These are phyloP conservation scores for Sclerospora graminicola DNA, from an alignment of 352 stramenopile species.

Conservation along the genomic window DNA sequence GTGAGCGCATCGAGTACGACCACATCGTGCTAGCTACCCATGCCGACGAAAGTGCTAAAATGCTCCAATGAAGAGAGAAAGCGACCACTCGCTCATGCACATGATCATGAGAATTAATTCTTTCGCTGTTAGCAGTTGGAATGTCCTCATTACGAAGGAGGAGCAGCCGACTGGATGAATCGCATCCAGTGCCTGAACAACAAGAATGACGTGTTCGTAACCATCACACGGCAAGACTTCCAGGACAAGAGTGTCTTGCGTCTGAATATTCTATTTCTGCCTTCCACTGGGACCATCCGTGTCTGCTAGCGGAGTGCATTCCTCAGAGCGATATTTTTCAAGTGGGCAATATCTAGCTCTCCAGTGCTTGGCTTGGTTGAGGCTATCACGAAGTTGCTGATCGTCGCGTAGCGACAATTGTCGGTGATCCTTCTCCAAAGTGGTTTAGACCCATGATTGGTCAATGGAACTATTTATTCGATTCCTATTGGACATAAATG, in stretches of 20 bases:
- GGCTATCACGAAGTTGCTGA: constrained; percentile 81
- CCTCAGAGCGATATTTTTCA: constrained; percentile 81
- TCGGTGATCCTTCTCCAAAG: constrained; percentile 70
- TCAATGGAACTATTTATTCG: no score
- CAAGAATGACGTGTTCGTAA: constrained; percentile 82
- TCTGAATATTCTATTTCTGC: constrained; percentile 44
- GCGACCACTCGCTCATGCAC: constrained; percentile 62
- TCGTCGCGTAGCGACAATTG: constrained; percentile 60
- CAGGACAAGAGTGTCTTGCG: constrained; percentile 40
- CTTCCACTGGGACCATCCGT: constrained; percentile 84
- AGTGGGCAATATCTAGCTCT: constrained; percentile 75
- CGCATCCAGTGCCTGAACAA: constrained; percentile 79
- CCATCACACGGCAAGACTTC: constrained; percentile 74
- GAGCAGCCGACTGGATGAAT: constrained; percentile 87
- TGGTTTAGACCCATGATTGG: no score
- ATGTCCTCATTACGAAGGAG: constrained; percentile 76
- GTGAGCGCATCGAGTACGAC: constrained; percentile 75
- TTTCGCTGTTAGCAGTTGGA: constrained; percentile 81
- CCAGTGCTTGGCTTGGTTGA: constrained; percentile 66
- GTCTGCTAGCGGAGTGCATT: constrained; percentile 71
- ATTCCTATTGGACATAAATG: no score
- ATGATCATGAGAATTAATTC: no score
- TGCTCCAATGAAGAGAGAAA: constrained; percentile 61
- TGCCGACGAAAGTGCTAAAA: constrained; percentile 62
- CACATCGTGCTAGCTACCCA: constrained; percentile 78